Evolutionary conservation across 2,329 filamentous ascomycete genomes (phyloP).

Genomic region (Ophiocordyceps sinensis): DNA sequence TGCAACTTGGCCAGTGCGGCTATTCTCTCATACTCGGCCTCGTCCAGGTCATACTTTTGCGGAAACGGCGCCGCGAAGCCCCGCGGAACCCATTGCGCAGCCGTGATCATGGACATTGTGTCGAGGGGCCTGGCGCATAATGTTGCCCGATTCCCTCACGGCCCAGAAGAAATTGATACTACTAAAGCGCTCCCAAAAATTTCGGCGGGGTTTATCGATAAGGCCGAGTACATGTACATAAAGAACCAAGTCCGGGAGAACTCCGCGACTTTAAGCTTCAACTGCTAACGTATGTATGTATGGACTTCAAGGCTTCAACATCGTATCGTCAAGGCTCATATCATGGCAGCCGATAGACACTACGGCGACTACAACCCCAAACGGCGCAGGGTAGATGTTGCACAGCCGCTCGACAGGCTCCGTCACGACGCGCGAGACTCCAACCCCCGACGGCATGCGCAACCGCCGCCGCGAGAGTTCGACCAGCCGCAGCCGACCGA

Average conservation of each 20-base stretch:
- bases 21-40: conserved; percentile 63
- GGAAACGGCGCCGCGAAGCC: conserved; percentile 66
- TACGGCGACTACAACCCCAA: conserved; percentile 25
- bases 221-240: no score
- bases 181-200: conserved; percentile 12
- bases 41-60: conserved; percentile 60
- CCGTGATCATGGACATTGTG: conserved; percentile 60
- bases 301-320: background rate
- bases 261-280: conserved; percentile 4
- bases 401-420: conserved; percentile 12
- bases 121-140: background rate
- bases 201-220: conserved; percentile 27
- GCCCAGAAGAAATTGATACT: background rate
- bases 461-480: conserved; percentile 20
- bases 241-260: conserved; percentile 11
- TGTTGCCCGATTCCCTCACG: background rate
- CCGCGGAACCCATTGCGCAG: conserved; percentile 61
- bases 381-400: conserved; percentile 21
- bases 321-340: conserved; percentile 1
- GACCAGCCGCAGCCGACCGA: conserved; percentile 48
- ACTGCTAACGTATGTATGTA: no score
- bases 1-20: conserved; percentile 61
- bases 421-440: conserved; percentile 18
- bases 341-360: conserved; percentile 21
- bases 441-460: conserved; percentile 22